phyloP scores from a whole-genome alignment of 768 basidiomycete species.

The Boletus pseudopeckii region DNA sequence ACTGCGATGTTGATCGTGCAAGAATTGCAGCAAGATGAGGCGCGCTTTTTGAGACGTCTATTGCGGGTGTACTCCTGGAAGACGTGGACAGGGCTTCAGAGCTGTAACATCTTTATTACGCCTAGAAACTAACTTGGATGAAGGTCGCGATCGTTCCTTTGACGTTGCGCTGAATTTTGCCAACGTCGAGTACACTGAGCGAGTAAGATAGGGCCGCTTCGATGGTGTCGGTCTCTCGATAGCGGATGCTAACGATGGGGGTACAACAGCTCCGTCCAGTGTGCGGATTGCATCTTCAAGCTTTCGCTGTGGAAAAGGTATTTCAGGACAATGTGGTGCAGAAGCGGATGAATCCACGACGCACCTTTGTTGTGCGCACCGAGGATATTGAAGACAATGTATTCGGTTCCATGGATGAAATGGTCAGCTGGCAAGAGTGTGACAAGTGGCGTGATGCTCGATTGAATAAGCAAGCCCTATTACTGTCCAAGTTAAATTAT shows the following conservation, averaged over 20 bases:
- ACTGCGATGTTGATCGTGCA: conserved; percentile 55
- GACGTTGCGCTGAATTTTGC: conserved; percentile 71
- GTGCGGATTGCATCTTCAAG: conserved; percentile 76
- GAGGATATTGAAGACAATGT: conserved; percentile 16
- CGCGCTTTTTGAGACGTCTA: conserved; percentile 50
- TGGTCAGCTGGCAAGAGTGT: neutral
- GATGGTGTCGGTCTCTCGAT: conserved; percentile 38
- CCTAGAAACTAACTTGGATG: conserved; percentile 16
- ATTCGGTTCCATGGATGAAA: conserved; percentile 13
- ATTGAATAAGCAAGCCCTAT: no score
- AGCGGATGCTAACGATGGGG: conserved; percentile 28
- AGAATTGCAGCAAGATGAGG: conserved; percentile 73
- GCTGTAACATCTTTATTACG: neutral
- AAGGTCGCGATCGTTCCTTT: conserved; percentile 41
- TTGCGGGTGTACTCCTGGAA: conserved; percentile 6
- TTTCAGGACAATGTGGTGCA: neutral
- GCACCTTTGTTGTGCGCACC: conserved; percentile 44
- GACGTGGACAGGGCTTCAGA: conserved; percentile 1
- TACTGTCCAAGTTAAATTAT: neutral
- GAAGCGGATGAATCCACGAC: neutral
- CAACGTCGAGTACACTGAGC: conserved; percentile 72
- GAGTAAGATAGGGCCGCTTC: conserved; percentile 52
- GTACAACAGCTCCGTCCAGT: conserved; percentile 60
- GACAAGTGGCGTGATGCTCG: conserved; percentile 5
- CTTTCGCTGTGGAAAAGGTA: conserved; percentile 52